These are phyloP conservation scores for Actinidia chinensis DNA, from an alignment of 179 eudicot genomes.

Conservation along the genomic window DNA sequence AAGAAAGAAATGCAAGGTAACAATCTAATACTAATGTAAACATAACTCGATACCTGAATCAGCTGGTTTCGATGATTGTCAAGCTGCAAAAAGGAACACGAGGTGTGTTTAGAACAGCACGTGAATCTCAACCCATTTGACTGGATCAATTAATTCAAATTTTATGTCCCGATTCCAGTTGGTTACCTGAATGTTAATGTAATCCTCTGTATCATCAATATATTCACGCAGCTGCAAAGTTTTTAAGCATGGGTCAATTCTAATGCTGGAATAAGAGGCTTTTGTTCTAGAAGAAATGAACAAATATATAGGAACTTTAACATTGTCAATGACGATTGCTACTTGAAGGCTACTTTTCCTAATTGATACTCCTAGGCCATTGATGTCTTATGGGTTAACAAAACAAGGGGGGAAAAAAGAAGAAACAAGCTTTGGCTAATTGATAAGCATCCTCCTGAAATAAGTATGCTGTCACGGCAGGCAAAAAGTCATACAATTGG, in stretches of 20 bases:
- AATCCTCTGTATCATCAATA: conserved; percentile 94
- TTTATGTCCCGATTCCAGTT: not conserved
- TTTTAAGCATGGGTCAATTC: not conserved
- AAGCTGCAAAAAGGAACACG: conserved; percentile 51
- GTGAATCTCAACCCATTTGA: not conserved
- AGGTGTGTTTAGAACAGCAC: not conserved
- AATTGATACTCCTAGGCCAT: not conserved
- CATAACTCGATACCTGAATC: conserved; percentile 65
- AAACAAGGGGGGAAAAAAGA: not conserved
- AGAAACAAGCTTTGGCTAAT: not conserved
- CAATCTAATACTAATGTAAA: not conserved
- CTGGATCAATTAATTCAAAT: not conserved
- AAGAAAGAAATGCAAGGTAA: not conserved
- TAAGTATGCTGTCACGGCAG: not conserved
- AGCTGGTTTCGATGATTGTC: conserved; percentile 97
- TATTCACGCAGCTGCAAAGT: conserved; percentile 85
- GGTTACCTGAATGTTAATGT: conserved; percentile 90
- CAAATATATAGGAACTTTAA: not conserved
- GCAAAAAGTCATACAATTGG: too few species aligned
- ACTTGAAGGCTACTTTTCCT: not conserved
- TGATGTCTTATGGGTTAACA: not conserved
- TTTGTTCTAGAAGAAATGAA: not conserved
- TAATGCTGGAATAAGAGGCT: not conserved
- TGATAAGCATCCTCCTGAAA: not conserved
- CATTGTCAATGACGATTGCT: too few species aligned